These are phyloP conservation scores for Ascochyta viciae-villosae DNA, from an alignment of 2,329 filamentous ascomycete species.

Conservation along the genomic window DNA sequence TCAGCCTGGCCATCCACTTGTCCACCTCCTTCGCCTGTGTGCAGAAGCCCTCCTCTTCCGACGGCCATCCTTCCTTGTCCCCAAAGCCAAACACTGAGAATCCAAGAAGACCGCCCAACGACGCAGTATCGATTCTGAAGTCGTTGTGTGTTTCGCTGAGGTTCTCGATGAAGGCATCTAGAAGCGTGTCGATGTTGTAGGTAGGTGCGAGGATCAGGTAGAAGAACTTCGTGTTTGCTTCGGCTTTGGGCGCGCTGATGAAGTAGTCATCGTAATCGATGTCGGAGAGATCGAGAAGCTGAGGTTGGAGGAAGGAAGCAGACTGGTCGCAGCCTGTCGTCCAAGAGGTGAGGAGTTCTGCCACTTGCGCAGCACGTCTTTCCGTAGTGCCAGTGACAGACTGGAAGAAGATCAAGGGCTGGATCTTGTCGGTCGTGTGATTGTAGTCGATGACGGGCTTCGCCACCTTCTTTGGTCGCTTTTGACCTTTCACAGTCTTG, in stretches of 20 bases:
- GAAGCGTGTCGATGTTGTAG: conserved; percentile 93
- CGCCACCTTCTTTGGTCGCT: conserved; percentile 28
- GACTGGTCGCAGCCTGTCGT: conserved; percentile 36
- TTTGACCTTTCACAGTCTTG: conserved; percentile 50
- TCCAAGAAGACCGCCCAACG: conserved; percentile 76
- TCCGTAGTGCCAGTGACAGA: conserved; percentile 87
- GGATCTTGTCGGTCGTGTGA: conserved; percentile 59
- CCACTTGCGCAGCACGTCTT: conserved; percentile 70
- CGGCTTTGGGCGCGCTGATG: conserved; percentile 72
- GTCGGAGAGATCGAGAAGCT: conserved; percentile 79
- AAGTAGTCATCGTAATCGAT: conserved; percentile 95
- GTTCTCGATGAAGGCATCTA: conserved; percentile 86
- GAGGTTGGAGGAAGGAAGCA: conserved; percentile 61
- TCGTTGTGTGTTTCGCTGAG: conserved; percentile 93
- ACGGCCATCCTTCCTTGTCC: conserved; percentile 90
- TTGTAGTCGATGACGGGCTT: conserved; percentile 32
- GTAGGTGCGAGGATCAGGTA: conserved; percentile 87
- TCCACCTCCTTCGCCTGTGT: conserved; percentile 90
- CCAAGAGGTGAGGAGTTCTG: conserved; percentile 61
- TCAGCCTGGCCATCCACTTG: conserved; percentile 97
- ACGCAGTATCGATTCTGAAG: conserved; percentile 91
- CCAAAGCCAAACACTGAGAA: conserved; percentile 96
- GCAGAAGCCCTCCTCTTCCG: conserved; percentile 88
- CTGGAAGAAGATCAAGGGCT: conserved; percentile 85
- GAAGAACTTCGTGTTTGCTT: conserved; percentile 67